Percentiles rank a stretch among this genome's conserved stretches.
These are phyloP conservation scores for Zelonia costaricensis DNA, from an alignment of 208 protist species.

Conservation along the genomic window DNA sequence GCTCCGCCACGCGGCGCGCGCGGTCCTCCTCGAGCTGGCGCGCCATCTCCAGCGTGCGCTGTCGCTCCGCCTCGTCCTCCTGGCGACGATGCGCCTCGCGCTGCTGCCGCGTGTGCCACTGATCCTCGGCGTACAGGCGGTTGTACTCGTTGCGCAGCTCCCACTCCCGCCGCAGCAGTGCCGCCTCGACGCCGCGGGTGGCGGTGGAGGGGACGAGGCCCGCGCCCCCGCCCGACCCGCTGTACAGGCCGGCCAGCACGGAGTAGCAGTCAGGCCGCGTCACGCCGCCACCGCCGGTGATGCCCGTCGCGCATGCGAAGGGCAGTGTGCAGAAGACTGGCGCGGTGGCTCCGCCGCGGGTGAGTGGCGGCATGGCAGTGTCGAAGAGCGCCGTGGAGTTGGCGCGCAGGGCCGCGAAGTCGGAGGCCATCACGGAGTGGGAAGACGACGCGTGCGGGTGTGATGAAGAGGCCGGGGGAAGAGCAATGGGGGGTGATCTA, in stretches of 20 bases:
- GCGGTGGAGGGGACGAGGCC: not conserved
- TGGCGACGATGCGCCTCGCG: constrained; percentile 40
- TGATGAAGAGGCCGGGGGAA: too few relatives aligned
- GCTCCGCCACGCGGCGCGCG: constrained; percentile 54
- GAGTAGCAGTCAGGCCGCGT: constrained; percentile 7
- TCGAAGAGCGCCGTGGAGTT: constrained; percentile 38
- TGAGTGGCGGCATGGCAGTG: constrained; percentile 60
- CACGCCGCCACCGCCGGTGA: not conserved
- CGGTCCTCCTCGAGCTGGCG: constrained; percentile 65
- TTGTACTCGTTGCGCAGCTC: constrained; percentile 68
- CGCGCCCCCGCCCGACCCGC: not conserved
- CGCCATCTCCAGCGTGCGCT: constrained; percentile 46
- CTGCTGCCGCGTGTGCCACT: constrained; percentile 39
- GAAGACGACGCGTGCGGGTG: too few relatives aligned
- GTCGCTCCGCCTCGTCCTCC: constrained; percentile 60
- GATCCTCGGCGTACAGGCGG: constrained; percentile 48
- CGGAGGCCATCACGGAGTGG: constrained; percentile 15
- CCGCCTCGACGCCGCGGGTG: constrained; percentile 39
- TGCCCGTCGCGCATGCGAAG: not conserved
- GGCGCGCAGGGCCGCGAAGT: constrained; percentile 32
- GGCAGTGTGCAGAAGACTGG: constrained; percentile 7
- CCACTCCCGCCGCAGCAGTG: constrained; percentile 63
- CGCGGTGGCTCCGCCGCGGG: constrained; percentile 14
- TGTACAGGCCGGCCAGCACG: not conserved
- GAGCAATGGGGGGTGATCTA: too few relatives aligned